Evolutionary conservation across 2,329 filamentous ascomycete species (phyloP).

Genomic region (Paradendryphiella salina): DNA sequence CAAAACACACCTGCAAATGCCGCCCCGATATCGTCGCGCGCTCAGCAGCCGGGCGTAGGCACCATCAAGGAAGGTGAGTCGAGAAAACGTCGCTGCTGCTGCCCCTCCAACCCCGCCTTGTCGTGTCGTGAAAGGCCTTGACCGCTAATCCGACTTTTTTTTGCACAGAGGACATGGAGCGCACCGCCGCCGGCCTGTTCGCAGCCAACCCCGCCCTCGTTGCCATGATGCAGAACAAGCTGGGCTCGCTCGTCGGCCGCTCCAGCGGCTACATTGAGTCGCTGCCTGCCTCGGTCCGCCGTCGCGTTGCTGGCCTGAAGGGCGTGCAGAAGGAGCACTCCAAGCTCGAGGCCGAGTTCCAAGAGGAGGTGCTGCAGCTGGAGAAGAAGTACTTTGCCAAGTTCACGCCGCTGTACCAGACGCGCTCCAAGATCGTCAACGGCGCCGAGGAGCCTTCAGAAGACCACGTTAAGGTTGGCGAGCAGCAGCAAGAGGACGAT

Average conservation of each 20-base stretch:
- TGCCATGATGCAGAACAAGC: slow-evolving; percentile 96
- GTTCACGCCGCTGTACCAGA: slow-evolving; percentile 95
- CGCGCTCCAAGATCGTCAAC: slow-evolving; percentile 91
- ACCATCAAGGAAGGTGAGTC: slow-evolving; percentile 94
- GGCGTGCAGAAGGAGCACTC: slow-evolving; percentile 98
- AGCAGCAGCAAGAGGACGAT: slow-evolving; percentile 74
- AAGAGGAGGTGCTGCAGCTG: slow-evolving; percentile 95
- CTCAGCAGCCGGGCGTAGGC: slow-evolving; percentile 88
- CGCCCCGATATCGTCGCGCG: slow-evolving; percentile 96
- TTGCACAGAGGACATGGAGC: slow-evolving; percentile 81
- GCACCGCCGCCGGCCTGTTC: slow-evolving; percentile 87
- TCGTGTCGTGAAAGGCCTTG: slow-evolving; percentile 27
- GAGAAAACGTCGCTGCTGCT: slow-evolving; percentile 14
- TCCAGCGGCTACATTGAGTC: slow-evolving; percentile 99
- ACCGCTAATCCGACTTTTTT: slow-evolving; percentile 46
- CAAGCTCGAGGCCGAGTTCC: slow-evolving; percentile 97
- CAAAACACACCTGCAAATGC: slow-evolving; percentile 97
- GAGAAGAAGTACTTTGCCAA: slow-evolving; percentile 99
- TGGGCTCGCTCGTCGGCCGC: slow-evolving; percentile 87
- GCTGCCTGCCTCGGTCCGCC: slow-evolving; percentile 83
- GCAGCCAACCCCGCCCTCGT: slow-evolving; percentile 94
- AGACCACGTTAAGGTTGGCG: slow-evolving; percentile 82
- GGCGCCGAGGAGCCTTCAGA: slow-evolving; percentile 83
- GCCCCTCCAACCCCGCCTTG: slow-evolving; percentile 39
- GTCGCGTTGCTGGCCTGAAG: slow-evolving; percentile 92